phyloP scores from a whole-genome alignment of 306 rosid species.

The Delonix regia region DNA sequence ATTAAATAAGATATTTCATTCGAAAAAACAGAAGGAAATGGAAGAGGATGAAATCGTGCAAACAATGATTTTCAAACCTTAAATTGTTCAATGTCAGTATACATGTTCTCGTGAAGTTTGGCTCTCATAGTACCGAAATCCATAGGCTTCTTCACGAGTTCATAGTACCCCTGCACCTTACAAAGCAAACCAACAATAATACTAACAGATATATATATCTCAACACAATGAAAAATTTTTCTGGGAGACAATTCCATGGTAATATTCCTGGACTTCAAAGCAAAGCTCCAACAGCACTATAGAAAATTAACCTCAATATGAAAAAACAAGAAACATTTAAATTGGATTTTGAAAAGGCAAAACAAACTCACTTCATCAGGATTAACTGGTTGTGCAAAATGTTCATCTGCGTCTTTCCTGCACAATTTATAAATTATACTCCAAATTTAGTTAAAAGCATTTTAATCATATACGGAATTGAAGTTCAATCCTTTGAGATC shows the following conservation, averaged over 20 bases:
- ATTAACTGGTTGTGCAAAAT: constrained; percentile 10
- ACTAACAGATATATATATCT: not conserved
- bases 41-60: not conserved
- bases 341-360: not conserved
- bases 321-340: not conserved
- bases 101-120: constrained; percentile 20
- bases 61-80: constrained; percentile 19
- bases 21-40: not conserved
- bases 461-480: not conserved
- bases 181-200: not conserved
- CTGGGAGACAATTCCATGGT: not conserved
- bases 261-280: not conserved
- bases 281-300: not conserved
- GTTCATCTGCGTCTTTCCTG: not conserved
- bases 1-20: not conserved
- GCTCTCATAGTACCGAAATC: constrained; percentile 31
- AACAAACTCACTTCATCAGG: not conserved
- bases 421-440: not conserved
- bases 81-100: constrained; percentile 3
- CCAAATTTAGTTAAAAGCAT: not conserved
- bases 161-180: not conserved
- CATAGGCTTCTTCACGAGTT: constrained; percentile 28
- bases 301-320: not conserved
- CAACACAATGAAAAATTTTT: too few species aligned
- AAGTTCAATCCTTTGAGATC: not conserved